Percentiles rank a stretch among this genome's conserved stretches.
Evolutionary conservation across 2,329 filamentous ascomycete species (phyloP).

Genomic region (Polychaeton citri): DNA sequence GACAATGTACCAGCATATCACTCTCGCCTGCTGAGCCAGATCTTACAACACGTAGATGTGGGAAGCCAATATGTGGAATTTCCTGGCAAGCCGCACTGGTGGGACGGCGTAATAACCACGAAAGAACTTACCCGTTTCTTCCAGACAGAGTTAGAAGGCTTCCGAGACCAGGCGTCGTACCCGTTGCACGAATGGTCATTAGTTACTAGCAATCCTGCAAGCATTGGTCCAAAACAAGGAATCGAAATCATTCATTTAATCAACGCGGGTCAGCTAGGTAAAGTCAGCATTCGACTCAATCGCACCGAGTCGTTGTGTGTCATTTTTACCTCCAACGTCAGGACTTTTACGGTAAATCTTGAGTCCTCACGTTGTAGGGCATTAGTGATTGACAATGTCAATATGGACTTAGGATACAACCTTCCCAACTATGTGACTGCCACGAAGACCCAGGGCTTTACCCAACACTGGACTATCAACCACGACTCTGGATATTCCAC

Average conservation of each 20-base stretch:
- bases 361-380: not conserved
- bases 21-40: slow-evolving; percentile 39
- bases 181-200: slow-evolving; percentile 16
- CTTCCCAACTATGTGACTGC: not conserved
- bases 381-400: not conserved
- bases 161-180: slow-evolving; percentile 13
- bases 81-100: slow-evolving; percentile 37
- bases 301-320: slow-evolving; percentile 18
- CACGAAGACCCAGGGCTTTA: not conserved
- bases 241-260: slow-evolving; percentile 37
- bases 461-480: not conserved
- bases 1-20: slow-evolving; percentile 48
- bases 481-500: not conserved
- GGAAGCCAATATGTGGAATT: slow-evolving; percentile 38
- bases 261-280: slow-evolving; percentile 38
- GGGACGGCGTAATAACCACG: slow-evolving; percentile 43
- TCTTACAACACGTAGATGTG: slow-evolving; percentile 30
- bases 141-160: slow-evolving; percentile 24
- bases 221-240: slow-evolving; percentile 39
- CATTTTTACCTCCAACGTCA: slow-evolving; percentile 31
- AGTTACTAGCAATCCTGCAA: slow-evolving; percentile 37
- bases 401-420: not conserved
- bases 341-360: slow-evolving; percentile 3
- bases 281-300: slow-evolving; percentile 27
- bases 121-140: slow-evolving; percentile 37